phyloP scores from a whole-genome alignment of 192 early-diverging fungal genomes.

The Coemansia sp. region DNA sequence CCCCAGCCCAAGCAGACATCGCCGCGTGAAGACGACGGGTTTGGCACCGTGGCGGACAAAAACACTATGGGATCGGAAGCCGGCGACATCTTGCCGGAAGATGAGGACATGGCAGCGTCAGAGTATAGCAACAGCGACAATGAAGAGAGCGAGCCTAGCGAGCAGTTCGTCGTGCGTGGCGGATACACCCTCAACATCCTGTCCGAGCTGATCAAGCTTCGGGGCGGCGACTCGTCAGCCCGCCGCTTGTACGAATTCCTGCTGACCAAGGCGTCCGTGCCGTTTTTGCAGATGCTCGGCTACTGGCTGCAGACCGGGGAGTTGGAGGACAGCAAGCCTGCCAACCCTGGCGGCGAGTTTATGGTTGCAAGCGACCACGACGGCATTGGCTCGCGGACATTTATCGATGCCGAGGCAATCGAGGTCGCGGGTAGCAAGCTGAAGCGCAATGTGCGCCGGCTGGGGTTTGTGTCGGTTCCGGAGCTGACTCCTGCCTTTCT shows the following conservation, averaged over 20 bases:
- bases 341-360: constrained; percentile 75
- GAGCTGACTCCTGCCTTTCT: constrained; percentile 72
- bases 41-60: constrained; percentile 24
- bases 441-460: constrained; percentile 2
- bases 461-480: constrained; percentile 28
- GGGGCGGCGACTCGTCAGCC: constrained; percentile 62
- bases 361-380: constrained; percentile 77
- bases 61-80: constrained; percentile 18
- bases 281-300: constrained; percentile 79
- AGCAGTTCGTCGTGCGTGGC: constrained; percentile 64
- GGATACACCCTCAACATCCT: constrained; percentile 77
- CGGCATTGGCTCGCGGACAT: constrained; percentile 62
- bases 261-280: constrained; percentile 71
- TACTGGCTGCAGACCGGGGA: constrained; percentile 89
- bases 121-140: constrained; percentile 7
- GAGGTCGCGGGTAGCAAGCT: constrained; percentile 5
- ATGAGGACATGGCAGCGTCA: constrained; percentile 10
- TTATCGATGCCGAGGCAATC: constrained; percentile 64
- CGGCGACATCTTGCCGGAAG: constrained; percentile 3
- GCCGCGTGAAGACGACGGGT: constrained; percentile 17
- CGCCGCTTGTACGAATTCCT: constrained; percentile 79
- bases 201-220: constrained; percentile 59
- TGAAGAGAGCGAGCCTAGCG: constrained; percentile 22
- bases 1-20: constrained; percentile 13
- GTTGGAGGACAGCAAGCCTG: constrained; percentile 65